These are phyloP conservation scores for Amphicarpaea edgeworthii DNA, from an alignment of 306 rosid species.

Conservation along the genomic window DNA sequence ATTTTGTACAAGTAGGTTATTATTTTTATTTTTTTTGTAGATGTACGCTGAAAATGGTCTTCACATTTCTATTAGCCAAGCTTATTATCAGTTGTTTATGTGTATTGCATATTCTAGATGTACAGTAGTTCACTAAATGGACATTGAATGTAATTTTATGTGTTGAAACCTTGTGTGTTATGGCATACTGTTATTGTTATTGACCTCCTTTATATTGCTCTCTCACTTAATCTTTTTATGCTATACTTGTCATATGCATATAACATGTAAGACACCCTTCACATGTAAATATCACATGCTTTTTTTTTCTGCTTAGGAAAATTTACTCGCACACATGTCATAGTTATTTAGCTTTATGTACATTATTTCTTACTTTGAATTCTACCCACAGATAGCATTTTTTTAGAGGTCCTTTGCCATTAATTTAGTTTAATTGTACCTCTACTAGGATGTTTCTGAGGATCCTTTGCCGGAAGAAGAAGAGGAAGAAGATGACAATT, in stretches of 20 bases:
- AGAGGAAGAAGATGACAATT: constrained; percentile 53
- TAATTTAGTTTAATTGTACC: constrained; percentile 39
- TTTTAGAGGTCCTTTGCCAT: neutral
- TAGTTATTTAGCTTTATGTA: neutral
- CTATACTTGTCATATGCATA: constrained; percentile 2
- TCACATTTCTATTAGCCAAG: neutral
- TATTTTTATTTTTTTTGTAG: neutral
- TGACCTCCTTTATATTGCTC: neutral
- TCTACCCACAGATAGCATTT: neutral
- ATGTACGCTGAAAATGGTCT: constrained; percentile 20
- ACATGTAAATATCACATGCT: constrained; percentile 13
- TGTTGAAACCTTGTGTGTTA: constrained; percentile 31
- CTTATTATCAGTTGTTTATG: neutral
- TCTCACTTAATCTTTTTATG: constrained; percentile 2
- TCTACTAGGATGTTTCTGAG: constrained; percentile 60
- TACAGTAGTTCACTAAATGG: constrained; percentile 5
- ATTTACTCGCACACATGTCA: neutral
- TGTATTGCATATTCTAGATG: neutral
- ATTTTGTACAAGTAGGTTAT: neutral
- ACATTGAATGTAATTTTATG: constrained; percentile 17
- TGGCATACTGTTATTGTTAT: neutral
- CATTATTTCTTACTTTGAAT: neutral
- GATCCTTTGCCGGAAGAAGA: constrained; percentile 60
- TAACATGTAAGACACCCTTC: constrained; percentile 2
- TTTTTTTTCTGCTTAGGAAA: neutral